These are phyloP conservation scores for Trichoderma asperelloides DNA, from an alignment of 495 filamentous ascomycete species.

Conservation along the genomic window DNA sequence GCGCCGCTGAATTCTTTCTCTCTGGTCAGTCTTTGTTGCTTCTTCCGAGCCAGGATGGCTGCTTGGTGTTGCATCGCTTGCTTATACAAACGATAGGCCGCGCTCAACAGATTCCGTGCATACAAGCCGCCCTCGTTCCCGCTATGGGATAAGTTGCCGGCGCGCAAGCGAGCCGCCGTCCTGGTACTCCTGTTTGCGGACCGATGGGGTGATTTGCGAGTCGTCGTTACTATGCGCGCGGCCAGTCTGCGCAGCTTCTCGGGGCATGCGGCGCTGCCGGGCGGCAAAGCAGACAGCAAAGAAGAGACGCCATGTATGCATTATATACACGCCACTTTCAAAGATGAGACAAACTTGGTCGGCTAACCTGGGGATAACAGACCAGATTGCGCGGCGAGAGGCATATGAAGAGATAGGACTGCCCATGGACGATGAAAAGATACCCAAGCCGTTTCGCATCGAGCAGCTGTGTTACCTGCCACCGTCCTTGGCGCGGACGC, in stretches of 20 bases:
- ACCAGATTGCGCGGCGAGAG: constrained; percentile 78
- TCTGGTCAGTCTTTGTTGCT: constrained; percentile 34
- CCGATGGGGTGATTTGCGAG: constrained; percentile 60
- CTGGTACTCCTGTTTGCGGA: constrained; percentile 80
- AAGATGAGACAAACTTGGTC: background rate
- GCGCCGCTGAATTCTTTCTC: constrained; percentile 47
- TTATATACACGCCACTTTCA: background rate
- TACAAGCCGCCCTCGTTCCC: constrained; percentile 53
- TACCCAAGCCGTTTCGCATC: constrained; percentile 64
- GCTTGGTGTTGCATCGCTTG: background rate
- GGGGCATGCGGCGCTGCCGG: constrained; percentile 82
- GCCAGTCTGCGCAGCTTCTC: constrained; percentile 57
- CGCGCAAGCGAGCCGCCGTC: constrained; percentile 70
- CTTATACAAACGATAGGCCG: constrained; percentile 43
- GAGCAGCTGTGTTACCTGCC: constrained; percentile 82
- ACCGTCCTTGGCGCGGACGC: constrained; percentile 67
- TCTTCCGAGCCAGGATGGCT: background rate
- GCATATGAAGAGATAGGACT: constrained; percentile 88
- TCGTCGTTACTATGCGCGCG: constrained; percentile 82
- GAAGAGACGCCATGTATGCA: constrained; percentile 40
- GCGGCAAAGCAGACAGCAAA: constrained; percentile 51
- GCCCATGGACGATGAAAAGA: constrained; percentile 49
- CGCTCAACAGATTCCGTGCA: constrained; percentile 64
- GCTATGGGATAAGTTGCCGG: constrained; percentile 50
- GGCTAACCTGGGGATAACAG: constrained; percentile 28